Evolutionary conservation across 2,329 filamentous ascomycete species (phyloP).

Genomic region (Beauveria sp.): DNA sequence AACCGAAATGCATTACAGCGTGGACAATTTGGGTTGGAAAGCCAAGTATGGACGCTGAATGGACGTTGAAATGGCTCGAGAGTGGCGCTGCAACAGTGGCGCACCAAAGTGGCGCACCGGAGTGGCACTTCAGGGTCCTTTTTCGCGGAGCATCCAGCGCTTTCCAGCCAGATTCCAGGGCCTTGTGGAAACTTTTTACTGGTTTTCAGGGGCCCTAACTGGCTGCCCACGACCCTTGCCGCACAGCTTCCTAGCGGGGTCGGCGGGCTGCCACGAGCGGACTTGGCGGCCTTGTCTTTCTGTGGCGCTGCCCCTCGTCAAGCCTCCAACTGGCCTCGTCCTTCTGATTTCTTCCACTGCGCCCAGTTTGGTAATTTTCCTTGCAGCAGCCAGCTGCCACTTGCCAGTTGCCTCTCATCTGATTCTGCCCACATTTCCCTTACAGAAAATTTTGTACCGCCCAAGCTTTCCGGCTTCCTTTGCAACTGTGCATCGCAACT

Average conservation of each 20-base stretch:
- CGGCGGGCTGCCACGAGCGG: neutral
- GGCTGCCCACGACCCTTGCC: neutral
- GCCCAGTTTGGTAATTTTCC: conserved; percentile 7
- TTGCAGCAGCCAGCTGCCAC: neutral
- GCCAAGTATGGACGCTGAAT: neutral
- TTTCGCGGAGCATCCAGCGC: neutral
- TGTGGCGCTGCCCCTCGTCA: neutral
- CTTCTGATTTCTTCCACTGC: neutral
- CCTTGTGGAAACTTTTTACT: neutral
- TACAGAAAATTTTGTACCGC: conserved; percentile 4
- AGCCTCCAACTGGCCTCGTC: too few species aligned
- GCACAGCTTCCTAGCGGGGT: neutral
- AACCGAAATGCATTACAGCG: neutral
- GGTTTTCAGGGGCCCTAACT: neutral
- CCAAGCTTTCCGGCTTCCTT: neutral
- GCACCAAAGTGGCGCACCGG: neutral
- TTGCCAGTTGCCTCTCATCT: neutral
- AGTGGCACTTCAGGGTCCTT: neutral
- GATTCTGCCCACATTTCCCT: neutral
- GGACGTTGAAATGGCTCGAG: neutral
- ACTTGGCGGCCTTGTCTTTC: neutral
- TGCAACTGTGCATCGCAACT: neutral
- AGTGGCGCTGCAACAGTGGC: neutral
- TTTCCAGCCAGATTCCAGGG: neutral
- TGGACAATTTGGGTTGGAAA: neutral